A percentile compares a stretch with the other conserved stretches of the same genome.
These are phyloP conservation scores for Zygosaccharomyces gambellarensis DNA, from an alignment of 805 yeast species.

Conservation along the genomic window DNA sequence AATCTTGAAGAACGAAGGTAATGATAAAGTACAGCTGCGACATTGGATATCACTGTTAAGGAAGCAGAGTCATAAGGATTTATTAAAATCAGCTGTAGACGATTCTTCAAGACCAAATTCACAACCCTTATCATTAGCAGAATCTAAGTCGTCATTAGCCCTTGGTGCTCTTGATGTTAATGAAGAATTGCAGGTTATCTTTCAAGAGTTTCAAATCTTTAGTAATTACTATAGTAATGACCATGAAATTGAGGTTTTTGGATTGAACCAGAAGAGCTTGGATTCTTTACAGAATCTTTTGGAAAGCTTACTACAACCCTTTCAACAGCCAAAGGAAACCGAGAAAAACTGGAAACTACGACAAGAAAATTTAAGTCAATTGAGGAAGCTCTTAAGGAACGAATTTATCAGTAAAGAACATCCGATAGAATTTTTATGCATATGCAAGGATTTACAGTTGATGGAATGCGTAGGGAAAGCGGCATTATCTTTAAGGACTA, in stretches of 20 bases:
- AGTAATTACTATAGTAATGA: constrained; percentile 4
- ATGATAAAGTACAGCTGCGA: constrained; percentile 6
- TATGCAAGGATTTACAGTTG: constrained; percentile 38
- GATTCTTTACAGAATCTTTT: constrained; percentile 26
- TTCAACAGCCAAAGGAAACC: constrained; percentile 67
- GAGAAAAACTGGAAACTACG: constrained; percentile 82
- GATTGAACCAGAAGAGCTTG: constrained; percentile 8
- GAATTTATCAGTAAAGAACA: constrained; percentile 8
- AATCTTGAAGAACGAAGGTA: constrained; percentile 19
- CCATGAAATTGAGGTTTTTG: neutral
- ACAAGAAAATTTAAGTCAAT: constrained; percentile 53
- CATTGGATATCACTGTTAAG: constrained; percentile 3
- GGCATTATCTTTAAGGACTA: constrained; percentile 72
- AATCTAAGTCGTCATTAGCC: neutral
- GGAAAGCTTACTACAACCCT: constrained; percentile 35
- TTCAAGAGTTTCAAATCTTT: constrained; percentile 14
- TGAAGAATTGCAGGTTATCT: constrained; percentile 20
- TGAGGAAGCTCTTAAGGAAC: constrained; percentile 40
- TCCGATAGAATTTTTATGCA: constrained; percentile 41
- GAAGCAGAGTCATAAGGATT: neutral
- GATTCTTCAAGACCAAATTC: neutral
- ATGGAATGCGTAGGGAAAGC: constrained; percentile 63
- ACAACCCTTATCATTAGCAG: neutral
- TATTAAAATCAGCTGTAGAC: neutral
- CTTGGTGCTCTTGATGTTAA: constrained; percentile 18